Percentiles rank a stretch among this genome's conserved stretches.
phyloP scores from a whole-genome alignment of 192 early-diverging fungal genomes.

The Backusella luteola region DNA sequence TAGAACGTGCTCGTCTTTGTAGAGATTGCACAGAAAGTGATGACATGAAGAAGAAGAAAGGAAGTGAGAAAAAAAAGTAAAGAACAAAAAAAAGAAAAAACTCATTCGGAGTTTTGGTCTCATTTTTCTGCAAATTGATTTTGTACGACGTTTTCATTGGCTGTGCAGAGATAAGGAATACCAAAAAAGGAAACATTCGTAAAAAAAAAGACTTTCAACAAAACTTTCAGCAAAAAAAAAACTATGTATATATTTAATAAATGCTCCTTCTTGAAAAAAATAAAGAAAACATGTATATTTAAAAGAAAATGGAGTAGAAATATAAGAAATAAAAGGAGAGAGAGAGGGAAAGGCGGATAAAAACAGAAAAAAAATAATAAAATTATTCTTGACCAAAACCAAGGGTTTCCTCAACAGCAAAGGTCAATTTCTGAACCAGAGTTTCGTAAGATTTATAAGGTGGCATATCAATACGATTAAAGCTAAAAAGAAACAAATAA shows the following conservation, averaged over 20 bases:
- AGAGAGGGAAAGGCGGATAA: not conserved
- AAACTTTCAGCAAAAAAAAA: not conserved
- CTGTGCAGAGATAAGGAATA: not conserved
- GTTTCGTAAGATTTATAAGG: conserved; percentile 84
- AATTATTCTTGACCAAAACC: conserved; percentile 85
- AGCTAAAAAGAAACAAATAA: conserved; percentile 43
- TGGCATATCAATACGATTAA: conserved; percentile 97
- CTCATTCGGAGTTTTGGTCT: not conserved
- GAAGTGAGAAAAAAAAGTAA: not conserved
- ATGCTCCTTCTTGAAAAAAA: not conserved
- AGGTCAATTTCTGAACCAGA: conserved; percentile 52
- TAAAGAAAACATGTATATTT: not conserved
- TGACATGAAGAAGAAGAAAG: not conserved
- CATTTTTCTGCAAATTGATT: not conserved
- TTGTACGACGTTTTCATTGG: not conserved
- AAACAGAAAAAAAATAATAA: not conserved
- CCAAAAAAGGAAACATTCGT: not conserved
- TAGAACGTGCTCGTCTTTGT: not conserved
- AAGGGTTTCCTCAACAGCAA: conserved; percentile 95
- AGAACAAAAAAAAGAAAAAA: not conserved
- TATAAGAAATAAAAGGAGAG: not conserved
- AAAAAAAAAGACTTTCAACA: too few species aligned
- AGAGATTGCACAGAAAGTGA: not conserved
- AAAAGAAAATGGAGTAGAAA: not conserved
- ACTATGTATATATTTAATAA: not conserved